Evolutionary conservation across 1,284 basidiomycete species (phyloP).

Genomic region (Pisolithus thermaeus): DNA sequence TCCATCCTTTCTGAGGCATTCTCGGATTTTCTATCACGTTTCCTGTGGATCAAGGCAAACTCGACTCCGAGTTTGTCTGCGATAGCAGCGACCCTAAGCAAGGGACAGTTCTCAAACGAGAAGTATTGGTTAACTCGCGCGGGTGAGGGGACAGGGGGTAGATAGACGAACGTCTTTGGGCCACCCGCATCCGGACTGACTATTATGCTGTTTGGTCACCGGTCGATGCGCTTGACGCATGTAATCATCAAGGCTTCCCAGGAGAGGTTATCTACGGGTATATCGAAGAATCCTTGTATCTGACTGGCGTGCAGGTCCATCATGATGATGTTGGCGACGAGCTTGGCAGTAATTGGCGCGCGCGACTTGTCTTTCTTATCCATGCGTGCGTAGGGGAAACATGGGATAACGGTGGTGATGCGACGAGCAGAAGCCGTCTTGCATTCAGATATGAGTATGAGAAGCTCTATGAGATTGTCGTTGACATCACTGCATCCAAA

Average conservation of each 20-base stretch:
- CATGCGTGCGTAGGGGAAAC: conserved; percentile 96
- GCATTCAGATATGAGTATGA: conserved; percentile 91
- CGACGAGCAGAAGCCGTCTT: conserved; percentile 95
- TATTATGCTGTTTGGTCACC: conserved; percentile 88
- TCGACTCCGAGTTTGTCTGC: too few species aligned
- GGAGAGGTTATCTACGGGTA: conserved; percentile 96
- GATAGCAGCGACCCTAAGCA: too few species aligned
- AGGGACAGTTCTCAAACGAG: too few species aligned
- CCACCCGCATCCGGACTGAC: conserved; percentile 98
- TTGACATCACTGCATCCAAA: conserved; percentile 75
- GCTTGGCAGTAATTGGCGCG: conserved; percentile 97
- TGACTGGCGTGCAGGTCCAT: conserved; percentile 98
- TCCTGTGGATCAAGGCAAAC: conserved; percentile 97
- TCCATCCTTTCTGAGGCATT: conserved; percentile 80
- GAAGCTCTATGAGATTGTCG: conserved; percentile 87
- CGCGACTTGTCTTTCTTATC: conserved; percentile 98
- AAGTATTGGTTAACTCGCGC: too few species aligned
- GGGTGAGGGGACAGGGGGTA: not conserved
- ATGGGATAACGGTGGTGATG: conserved; percentile 97
- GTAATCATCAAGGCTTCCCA: conserved; percentile 84
- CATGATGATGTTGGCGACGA: conserved; percentile 98
- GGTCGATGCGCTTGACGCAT: conserved; percentile 88
- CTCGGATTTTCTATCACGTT: too few species aligned
- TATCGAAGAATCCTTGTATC: conserved; percentile 99
- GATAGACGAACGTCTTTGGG: conserved; percentile 81